Base-by-base conservation (phyloP, 306 rosid species). In the Cicer bijugum region DNA sequence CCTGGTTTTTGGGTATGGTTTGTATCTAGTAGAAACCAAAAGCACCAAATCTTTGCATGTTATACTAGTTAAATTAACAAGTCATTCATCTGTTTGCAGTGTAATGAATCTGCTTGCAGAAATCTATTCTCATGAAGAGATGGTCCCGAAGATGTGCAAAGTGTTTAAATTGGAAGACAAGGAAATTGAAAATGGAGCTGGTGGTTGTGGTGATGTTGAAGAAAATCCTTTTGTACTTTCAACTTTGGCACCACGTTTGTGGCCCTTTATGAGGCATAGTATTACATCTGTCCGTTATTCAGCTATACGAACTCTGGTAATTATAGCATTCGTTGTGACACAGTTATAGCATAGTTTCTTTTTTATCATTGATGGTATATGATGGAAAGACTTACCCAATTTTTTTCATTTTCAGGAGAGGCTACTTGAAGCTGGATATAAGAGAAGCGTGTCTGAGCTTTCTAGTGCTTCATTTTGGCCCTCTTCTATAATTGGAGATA, bases 191-290 rank as follows among this genome's bases (percentile, higher is more conserved):
- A 91, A 83, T 81, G 92, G 84, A 82, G 82, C 72, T 15, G 84
- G 82, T 78, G 70, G 35, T 78, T 48, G 57, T 67, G 72, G 73
- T 51, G 88, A 75, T 79, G 38, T 68, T 62, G 88, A 75, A 44
- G 92, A 91, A 77, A 88, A 87, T 86, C 96, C 97, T 71, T 89
- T 82, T 76, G 88, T 86, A 82, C 84, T 94, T 76, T 83, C 92
- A 35, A 82, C 89, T 55, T 63, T 94, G 83, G 97, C 96, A 2
- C 98, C 95, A 0, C 92, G 97, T 38, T 83, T 94, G 81, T 94
- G 98, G 98, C 97, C 98, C 57, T 94, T 94, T 85, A 94, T 94
- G 98, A 89, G 98, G 87, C 98, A 94, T 47, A 86, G 89, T 72
- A 91, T 94, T 77, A 83, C 90, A 76, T 91, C 96, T 77, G 96